A percentile compares a stretch with the other conserved stretches of the same genome.
These are phyloP conservation scores for Hydnomerulius pinastri DNA, from an alignment of 768 basidiomycete species.

Conservation along the genomic window DNA sequence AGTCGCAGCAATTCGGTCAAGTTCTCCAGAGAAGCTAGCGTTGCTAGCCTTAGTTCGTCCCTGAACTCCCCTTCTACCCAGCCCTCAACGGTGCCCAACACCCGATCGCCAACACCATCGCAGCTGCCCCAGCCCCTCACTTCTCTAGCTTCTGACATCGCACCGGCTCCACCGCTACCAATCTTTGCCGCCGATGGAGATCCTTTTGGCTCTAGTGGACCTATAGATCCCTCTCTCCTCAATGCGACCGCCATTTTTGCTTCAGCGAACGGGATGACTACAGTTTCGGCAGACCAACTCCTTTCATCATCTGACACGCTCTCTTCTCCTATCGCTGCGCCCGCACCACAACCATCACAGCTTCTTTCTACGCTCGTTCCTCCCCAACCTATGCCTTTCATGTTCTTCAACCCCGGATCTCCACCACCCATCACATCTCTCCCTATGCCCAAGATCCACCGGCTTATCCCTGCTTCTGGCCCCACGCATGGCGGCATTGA, in stretches of 20 bases:
- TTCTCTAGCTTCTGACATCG: constrained; percentile 6
- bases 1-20: constrained; percentile 39
- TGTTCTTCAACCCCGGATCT: constrained; percentile 61
- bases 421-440: constrained; percentile 47
- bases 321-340: constrained; percentile 15
- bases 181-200: constrained; percentile 7
- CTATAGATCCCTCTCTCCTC: constrained; percentile 8
- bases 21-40: constrained; percentile 57
- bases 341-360: constrained; percentile 20
- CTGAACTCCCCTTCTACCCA: constrained; percentile 43
- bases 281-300: constrained; percentile 16
- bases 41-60: constrained; percentile 51
- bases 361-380: constrained; percentile 21
- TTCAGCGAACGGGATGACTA: constrained; percentile 15
- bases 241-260: constrained; percentile 13
- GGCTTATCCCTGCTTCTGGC: constrained; percentile 80
- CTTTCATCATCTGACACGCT: constrained; percentile 18
- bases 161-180: constrained; percentile 7
- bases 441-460: constrained; percentile 75
- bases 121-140: constrained; percentile 18
- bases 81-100: constrained; percentile 34
- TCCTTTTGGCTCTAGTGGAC: constrained; percentile 11
- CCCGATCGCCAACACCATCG: constrained; percentile 34
- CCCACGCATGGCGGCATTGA: constrained; percentile 93
- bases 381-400: constrained; percentile 52